Evolutionary conservation across 2,329 filamentous ascomycete genomes (phyloP), one percentile per base, ranked within the genome.

Genomic region (Dryadomyces sulphureus): DNA sequence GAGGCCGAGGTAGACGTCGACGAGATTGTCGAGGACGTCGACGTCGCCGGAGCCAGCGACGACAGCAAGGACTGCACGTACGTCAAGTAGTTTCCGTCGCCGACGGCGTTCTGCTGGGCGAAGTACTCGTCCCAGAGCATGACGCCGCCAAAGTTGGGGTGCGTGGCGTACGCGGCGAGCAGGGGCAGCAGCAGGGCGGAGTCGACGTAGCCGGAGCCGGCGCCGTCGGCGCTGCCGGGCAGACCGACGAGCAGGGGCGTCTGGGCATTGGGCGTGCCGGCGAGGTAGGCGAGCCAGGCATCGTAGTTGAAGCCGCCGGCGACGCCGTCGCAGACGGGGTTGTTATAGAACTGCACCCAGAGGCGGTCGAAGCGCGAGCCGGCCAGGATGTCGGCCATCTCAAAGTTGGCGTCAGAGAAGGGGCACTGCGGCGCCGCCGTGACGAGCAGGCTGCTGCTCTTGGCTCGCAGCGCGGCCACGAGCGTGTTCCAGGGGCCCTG

Each of bases 261-360:
- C 34, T 59, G 42, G 39, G 53, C 51, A 48, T 62, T 66, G 25
- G 56, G 55, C 4, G 58, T 61, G 9, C 17, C 38, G 21, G 52
- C 48, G 7, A 65, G 57, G 48, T 57, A 59, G 2, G 22, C 11
- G n/a, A 58, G 56, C 63, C 64, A 66, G 1, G 47, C 42, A 27
- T 59, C 52, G 34, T 61, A 65, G 59, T 66, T 66, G 56, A 62
- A 63, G 38, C 55, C 54, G 38, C 54, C 56, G 12, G 45, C 51
- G 30, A 55, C 44, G 17, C 61, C 62, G 20, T 61, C 59, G 50
- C 66, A 69, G 24, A 52, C 55, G 0, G 59, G 57, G 54, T 70
- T 70, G 56, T 70, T 70, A 59, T 70, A 70, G 55, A 68, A 69
- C 53, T 70, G 67, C 17, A 69, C 56, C 51, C 62, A 68, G 7